These are phyloP conservation scores for Aspergillus ellipticus DNA, from an alignment of 495 filamentous ascomycete species.

Conservation along the genomic window DNA sequence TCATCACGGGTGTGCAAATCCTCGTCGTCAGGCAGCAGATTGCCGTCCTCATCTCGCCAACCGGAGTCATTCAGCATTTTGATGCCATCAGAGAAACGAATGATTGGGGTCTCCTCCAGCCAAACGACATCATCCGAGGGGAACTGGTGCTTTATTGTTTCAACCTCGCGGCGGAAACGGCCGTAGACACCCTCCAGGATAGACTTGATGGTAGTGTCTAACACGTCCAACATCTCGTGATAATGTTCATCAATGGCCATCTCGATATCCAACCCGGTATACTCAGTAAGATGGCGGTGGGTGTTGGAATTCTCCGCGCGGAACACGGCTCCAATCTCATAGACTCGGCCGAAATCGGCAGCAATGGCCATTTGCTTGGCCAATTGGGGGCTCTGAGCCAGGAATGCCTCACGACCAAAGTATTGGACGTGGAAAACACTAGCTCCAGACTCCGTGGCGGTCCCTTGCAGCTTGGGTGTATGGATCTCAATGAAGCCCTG, in stretches of 20 bases:
- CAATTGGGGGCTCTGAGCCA: constrained; percentile 88
- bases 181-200: constrained; percentile 72
- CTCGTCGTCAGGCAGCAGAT: constrained; percentile 61
- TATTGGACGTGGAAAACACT: constrained; percentile 89
- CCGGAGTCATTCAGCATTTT: constrained; percentile 78
- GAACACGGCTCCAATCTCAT: constrained; percentile 86
- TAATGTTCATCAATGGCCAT: constrained; percentile 94
- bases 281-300: constrained; percentile 91
- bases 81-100: constrained; percentile 77
- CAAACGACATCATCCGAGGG: constrained; percentile 70
- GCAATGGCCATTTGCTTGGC: constrained; percentile 95
- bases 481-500: constrained; percentile 84
- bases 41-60: constrained; percentile 72
- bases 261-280: constrained; percentile 91
- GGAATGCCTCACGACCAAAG: constrained; percentile 75
- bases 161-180: constrained; percentile 64
- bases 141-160: constrained; percentile 60
- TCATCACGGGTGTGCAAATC: constrained; percentile 83
- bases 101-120: constrained; percentile 75
- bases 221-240: constrained; percentile 70
- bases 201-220: constrained; percentile 75
- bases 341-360: constrained; percentile 82
- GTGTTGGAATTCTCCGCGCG: constrained; percentile 94
- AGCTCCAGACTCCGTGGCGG: constrained; percentile 84
- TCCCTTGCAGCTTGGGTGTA: constrained; percentile 80